These are phyloP conservation scores for Lachnellula subtilissima DNA, from an alignment of 2,329 filamentous ascomycete species.

Conservation along the genomic window DNA sequence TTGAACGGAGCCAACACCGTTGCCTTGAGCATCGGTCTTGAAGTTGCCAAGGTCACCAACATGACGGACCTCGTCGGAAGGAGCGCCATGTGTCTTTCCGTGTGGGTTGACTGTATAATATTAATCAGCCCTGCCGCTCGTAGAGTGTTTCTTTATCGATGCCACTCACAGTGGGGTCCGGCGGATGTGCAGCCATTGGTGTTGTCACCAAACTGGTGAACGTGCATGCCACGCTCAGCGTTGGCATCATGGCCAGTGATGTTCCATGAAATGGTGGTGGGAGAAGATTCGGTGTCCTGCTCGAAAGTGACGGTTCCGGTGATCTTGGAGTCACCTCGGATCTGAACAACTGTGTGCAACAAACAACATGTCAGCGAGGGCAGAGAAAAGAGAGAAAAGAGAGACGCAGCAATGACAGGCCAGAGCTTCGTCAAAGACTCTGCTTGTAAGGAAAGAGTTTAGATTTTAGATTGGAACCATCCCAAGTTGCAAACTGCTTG, in stretches of 20 bases:
- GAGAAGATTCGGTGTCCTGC: slow-evolving; percentile 75
- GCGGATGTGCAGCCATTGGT: slow-evolving; percentile 99
- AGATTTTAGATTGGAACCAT: slow-evolving; percentile 36
- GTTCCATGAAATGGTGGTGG: slow-evolving; percentile 87
- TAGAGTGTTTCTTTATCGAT: neutral
- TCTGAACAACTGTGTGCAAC: slow-evolving; percentile 68
- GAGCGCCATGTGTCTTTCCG: slow-evolving; percentile 87
- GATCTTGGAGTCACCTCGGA: slow-evolving; percentile 97
- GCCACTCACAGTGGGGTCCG: slow-evolving; percentile 84
- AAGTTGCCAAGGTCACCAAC: slow-evolving; percentile 98
- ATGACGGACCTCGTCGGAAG: slow-evolving; percentile 77
- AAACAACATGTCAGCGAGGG: slow-evolving; percentile 9
- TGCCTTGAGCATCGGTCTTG: slow-evolving; percentile 89
- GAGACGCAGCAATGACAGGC: neutral
- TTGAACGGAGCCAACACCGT: slow-evolving; percentile 71
- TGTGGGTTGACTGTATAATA: slow-evolving; percentile 77
- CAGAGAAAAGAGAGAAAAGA: neutral
- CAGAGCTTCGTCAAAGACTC: slow-evolving; percentile 12
- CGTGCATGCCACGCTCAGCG: slow-evolving; percentile 95
- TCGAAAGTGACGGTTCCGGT: slow-evolving; percentile 91
- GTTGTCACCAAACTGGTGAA: slow-evolving; percentile 99
- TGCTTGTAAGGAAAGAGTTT: slow-evolving; percentile 28
- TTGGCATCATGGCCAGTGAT: slow-evolving; percentile 90
- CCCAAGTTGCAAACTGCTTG: slow-evolving; percentile 39
- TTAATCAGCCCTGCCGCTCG: slow-evolving; percentile 10